A percentile compares a stretch with the other conserved stretches of the same genome.
Conservation (phyloP, 768 basidiomycete genomes). For the Trametes gibbosa region DNA sequence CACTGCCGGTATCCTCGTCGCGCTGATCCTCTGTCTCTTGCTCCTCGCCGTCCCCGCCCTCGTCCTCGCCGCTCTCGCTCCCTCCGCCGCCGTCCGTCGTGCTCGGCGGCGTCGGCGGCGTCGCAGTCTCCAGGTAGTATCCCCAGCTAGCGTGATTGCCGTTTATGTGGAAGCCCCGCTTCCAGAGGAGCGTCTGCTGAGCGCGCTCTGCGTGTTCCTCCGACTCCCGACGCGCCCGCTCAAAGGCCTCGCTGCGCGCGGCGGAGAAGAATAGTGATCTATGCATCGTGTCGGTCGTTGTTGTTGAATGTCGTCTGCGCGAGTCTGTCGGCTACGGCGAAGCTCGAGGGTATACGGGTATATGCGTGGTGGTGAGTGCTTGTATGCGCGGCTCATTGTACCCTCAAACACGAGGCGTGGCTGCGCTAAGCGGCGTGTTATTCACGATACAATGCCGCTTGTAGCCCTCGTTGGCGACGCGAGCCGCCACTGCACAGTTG, state of each 20-base stretch:
- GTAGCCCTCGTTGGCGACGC: not conserved
- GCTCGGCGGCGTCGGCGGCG: not conserved
- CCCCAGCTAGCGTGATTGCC: constrained; percentile 11
- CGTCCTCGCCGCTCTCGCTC: not conserved
- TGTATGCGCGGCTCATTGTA: constrained; percentile 7
- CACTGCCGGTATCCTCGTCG: not conserved
- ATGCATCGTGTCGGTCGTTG: constrained; percentile 3
- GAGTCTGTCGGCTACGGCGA: not conserved
- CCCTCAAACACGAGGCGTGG: constrained; percentile 7
- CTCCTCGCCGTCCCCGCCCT: not conserved
- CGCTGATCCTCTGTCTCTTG: not conserved
- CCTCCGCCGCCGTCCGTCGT: not conserved
- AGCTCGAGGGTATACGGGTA: constrained; percentile 6
- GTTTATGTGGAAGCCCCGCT: constrained; percentile 14
- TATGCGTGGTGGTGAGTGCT: constrained; percentile 14
- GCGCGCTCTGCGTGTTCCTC: not conserved
- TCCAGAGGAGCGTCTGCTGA: constrained; percentile 8
- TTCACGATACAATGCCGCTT: not conserved
- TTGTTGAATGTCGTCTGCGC: constrained; percentile 1
- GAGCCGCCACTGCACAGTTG: not conserved
- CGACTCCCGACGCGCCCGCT: constrained; percentile 10
- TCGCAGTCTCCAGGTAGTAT: constrained; percentile 20
- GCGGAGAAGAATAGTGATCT: constrained; percentile 17
- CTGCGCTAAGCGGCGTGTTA: constrained; percentile 11
- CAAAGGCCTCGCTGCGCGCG: constrained; percentile 13